A percentile compares a stretch with the other conserved stretches of the same genome.
Conservation (phyloP, 257 asterid species). For the Solanum virginianum region DNA sequence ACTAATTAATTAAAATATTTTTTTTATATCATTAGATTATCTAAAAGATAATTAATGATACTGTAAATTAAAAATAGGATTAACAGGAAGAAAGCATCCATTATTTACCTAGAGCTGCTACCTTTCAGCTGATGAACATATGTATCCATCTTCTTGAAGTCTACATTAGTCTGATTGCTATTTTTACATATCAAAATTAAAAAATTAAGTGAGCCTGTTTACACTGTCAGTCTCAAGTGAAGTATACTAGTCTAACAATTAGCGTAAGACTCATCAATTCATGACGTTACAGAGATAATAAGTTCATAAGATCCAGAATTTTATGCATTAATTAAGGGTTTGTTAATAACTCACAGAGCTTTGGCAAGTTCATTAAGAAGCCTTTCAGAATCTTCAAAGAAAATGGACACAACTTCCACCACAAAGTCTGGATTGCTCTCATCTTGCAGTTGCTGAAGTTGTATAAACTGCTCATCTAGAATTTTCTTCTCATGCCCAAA, state of each 20-base stretch:
- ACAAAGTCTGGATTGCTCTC: conserved; percentile 30
- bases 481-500: not conserved
- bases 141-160: conserved; percentile 24
- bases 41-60: not conserved
- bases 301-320: not conserved
- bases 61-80: not conserved
- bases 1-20: not conserved
- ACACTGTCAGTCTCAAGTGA: not conserved
- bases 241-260: not conserved
- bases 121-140: conserved; percentile 34
- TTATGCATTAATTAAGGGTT: not conserved
- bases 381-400: conserved; percentile 30
- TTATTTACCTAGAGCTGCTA: conserved; percentile 24
- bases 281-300: not conserved
- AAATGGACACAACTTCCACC: conserved; percentile 21
- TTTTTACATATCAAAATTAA: not conserved
- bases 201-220: not conserved
- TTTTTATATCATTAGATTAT: not conserved
- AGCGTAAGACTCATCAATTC: not conserved
- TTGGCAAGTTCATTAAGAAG: conserved; percentile 20
- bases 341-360: conserved; percentile 8
- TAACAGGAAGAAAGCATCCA: not conserved
- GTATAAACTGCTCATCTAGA: conserved; percentile 28
- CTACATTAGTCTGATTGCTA: conserved; percentile 11
- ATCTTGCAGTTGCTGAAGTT: conserved; percentile 29